Evolutionary conservation across 257 asterid species (phyloP).

Genomic region (Ajuga chamaepitys): DNA sequence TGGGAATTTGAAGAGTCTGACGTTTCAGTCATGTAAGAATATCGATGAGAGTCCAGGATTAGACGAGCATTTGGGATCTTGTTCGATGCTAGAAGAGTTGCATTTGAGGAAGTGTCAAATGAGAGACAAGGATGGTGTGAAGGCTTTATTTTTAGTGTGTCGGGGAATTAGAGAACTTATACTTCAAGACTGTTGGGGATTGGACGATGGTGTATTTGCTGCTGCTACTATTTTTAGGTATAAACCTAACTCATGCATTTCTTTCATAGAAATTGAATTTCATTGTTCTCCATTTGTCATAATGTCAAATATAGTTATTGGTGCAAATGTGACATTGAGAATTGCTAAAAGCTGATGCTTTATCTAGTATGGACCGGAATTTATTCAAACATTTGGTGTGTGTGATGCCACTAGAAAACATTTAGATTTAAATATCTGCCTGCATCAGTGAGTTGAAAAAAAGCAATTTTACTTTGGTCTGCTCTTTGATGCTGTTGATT

Average conservation of each 20-base stretch:
- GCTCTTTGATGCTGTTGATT: neutral
- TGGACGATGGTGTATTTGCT: constrained; percentile 44
- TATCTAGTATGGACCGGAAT: neutral
- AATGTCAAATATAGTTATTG: neutral
- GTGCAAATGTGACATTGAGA: neutral
- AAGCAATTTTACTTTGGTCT: neutral
- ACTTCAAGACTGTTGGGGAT: constrained; percentile 77
- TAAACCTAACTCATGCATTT: constrained; percentile 1
- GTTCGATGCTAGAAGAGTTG: constrained; percentile 79
- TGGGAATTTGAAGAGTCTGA: constrained; percentile 71
- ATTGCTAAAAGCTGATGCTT: neutral
- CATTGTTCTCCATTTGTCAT: neutral
- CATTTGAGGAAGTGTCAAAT: constrained; percentile 66
- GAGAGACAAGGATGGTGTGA: constrained; percentile 45
- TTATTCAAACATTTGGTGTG: neutral
- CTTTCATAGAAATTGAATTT: neutral
- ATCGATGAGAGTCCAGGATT: constrained; percentile 71
- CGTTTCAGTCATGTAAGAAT: constrained; percentile 55
- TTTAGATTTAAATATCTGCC: neutral
- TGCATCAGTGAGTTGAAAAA: neutral
- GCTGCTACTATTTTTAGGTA: constrained; percentile 59
- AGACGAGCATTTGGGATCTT: constrained; percentile 68
- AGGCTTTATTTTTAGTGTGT: constrained; percentile 65
- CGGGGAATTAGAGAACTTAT: constrained; percentile 44
- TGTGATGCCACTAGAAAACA: neutral